phyloP scores from a whole-genome alignment of 2,329 filamentous ascomycete species.

The Davidsoniella neocaledoniae region DNA sequence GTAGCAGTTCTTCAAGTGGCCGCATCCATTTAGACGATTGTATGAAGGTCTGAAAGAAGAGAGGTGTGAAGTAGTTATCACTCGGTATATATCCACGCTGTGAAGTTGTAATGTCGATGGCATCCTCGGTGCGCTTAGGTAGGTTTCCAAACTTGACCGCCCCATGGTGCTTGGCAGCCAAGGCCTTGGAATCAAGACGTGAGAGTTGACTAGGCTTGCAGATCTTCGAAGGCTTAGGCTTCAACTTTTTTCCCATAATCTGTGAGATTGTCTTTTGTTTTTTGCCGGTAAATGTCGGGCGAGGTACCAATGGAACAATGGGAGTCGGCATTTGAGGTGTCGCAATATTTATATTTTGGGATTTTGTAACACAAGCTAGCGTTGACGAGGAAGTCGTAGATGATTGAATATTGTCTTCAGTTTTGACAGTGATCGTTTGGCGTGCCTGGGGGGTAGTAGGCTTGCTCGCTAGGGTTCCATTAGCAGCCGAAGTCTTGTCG shows the following conservation, averaged over 20 bases:
- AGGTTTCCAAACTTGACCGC: slow-evolving; percentile 60
- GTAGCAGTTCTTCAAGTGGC: slow-evolving; percentile 52
- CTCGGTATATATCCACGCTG: slow-evolving; percentile 29
- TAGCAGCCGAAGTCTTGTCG: too few species aligned
- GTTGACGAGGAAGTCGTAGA: neutral
- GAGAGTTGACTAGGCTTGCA: slow-evolving; percentile 24
- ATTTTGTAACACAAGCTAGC: neutral
- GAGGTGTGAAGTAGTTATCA: slow-evolving; percentile 48
- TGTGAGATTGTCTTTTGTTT: slow-evolving; percentile 10
- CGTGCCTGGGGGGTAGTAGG: too few species aligned
- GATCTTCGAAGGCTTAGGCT: slow-evolving; percentile 5
- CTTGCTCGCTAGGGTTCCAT: too few species aligned
- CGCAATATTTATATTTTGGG: neutral
- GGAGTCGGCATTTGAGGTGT: neutral
- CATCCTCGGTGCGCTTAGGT: slow-evolving; percentile 29
- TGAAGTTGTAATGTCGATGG: slow-evolving; percentile 25
- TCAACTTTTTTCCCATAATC: slow-evolving; percentile 5
- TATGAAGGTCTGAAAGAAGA: slow-evolving; percentile 42
- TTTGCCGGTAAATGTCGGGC: neutral
- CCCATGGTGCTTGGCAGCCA: slow-evolving; percentile 45
- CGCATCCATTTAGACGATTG: slow-evolving; percentile 42
- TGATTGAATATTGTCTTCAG: too few species aligned
- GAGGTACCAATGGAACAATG: neutral
- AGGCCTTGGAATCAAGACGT: slow-evolving; percentile 28
- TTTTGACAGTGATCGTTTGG: too few species aligned